Percentiles rank a stretch among this genome's conserved stretches.
These are phyloP conservation scores for Hypoxylon sp. DNA, from an alignment of 2,329 filamentous ascomycete species.

Conservation along the genomic window DNA sequence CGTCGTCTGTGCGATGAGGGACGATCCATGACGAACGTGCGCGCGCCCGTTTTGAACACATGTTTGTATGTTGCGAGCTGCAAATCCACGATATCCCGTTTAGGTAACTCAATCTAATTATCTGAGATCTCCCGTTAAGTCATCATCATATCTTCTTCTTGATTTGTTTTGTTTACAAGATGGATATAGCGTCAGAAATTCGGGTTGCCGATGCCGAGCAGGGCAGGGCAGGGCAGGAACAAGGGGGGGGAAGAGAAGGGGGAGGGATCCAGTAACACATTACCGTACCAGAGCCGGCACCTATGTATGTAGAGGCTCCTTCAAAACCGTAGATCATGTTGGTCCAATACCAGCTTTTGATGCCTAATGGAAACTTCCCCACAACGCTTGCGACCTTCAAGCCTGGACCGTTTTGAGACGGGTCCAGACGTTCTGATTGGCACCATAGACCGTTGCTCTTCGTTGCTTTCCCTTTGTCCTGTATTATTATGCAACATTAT, in stretches of 20 bases:
- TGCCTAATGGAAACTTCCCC: slow-evolving; percentile 28
- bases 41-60: slow-evolving; percentile 1
- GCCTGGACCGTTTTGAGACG: slow-evolving; percentile 31
- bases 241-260: too few species aligned
- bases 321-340: slow-evolving; percentile 28
- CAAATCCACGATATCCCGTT: too few species aligned
- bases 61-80: neutral
- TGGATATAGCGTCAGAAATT: slow-evolving; percentile 9
- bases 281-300: too few species aligned
- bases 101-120: too few species aligned
- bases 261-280: too few species aligned
- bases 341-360: slow-evolving; percentile 28
- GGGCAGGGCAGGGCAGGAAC: too few species aligned
- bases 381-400: slow-evolving; percentile 33
- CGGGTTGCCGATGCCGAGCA: slow-evolving; percentile 29
- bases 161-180: slow-evolving; percentile 23
- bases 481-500: too few species aligned
- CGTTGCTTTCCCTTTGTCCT: slow-evolving; percentile 2
- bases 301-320: slow-evolving; percentile 28
- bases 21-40: neutral
- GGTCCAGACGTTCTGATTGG: slow-evolving; percentile 31
- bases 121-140: too few species aligned
- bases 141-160: slow-evolving; percentile 4
- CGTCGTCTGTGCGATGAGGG: slow-evolving; percentile 8
- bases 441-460: slow-evolving; percentile 12